These are phyloP conservation scores for Penium margaritaceum DNA, from an alignment of 139 green algal species.

Conservation along the genomic window DNA sequence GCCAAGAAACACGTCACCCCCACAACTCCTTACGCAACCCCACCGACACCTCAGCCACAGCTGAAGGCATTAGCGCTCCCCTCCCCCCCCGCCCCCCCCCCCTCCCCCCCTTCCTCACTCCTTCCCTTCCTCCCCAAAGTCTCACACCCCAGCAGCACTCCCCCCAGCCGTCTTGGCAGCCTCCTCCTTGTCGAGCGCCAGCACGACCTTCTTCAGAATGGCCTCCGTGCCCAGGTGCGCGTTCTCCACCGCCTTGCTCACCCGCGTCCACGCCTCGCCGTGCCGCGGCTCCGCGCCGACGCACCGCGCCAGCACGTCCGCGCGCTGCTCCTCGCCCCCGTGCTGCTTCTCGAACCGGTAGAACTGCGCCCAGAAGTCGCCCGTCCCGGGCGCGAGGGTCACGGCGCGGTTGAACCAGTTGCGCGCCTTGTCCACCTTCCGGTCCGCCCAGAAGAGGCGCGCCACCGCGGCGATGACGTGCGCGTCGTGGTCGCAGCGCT, in stretches of 20 bases:
- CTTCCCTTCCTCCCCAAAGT: too few species aligned
- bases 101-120: too few species aligned
- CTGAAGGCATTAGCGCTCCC: too few species aligned
- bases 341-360: constrained; percentile 66
- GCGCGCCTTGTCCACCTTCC: constrained; percentile 85
- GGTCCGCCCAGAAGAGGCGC: constrained; percentile 81
- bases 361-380: constrained; percentile 83
- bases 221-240: constrained; percentile 59
- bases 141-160: not conserved
- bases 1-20: too few species aligned
- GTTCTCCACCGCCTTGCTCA: constrained; percentile 72
- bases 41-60: too few species aligned
- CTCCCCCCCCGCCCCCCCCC: too few species aligned
- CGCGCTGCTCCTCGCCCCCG: constrained; percentile 29
- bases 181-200: constrained; percentile 54
- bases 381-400: constrained; percentile 75
- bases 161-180: not conserved
- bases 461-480: constrained; percentile 72
- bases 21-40: too few species aligned
- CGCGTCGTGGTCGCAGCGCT: constrained; percentile 82
- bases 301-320: constrained; percentile 32
- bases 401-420: constrained; percentile 77
- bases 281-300: constrained; percentile 69
- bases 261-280: constrained; percentile 78
- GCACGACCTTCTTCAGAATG: constrained; percentile 71